Evolutionary conservation across 1,284 basidiomycete species (phyloP), one percentile per base, ranked within the genome.

Genomic region (Ganoderma multipileum): DNA sequence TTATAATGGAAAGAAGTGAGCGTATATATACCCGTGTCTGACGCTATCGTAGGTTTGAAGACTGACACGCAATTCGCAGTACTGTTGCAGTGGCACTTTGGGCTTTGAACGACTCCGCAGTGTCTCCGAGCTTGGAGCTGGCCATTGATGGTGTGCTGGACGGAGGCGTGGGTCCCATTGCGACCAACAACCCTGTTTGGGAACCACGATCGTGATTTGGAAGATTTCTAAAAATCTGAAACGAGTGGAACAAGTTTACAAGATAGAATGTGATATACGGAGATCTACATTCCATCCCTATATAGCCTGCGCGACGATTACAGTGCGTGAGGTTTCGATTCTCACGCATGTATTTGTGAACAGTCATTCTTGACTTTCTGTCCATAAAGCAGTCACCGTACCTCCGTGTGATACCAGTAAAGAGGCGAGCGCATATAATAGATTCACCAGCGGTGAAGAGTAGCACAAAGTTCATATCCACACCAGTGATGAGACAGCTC

Each of bases 11-110:
- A 78, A 80, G 68, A 94, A 94, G 92, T 94, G 75, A 69, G 89
- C 81, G 20, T 61, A 55, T 54, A 30, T 60, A 55, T 52, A 30
- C 60, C 55, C 23, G 18, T 58, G 41, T 65, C 50, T 14, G 23
- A 28, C 23, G 23, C 11, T 2, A 2, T 2, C 9, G 28, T 6
- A 52, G 2, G 44, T 26, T 6, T 23, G 14, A 44, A 12, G 5
- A 58, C 63, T 57, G 16, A 63, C 63, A 52, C 20, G 23, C 14
- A 33, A 23, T 33, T 30, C 20, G 5, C 60, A 93, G 91, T 72
- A 93, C 91, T 2, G 83, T 93, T 26, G 91, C 88, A 0, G 84
- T 94, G 1, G 90, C 88, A 0, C 78, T 94, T 2, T 94, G 92
- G 91, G 83, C 84, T 0, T 86, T 92, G 86, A 84, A 86, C 3